phyloP scores from a whole-genome alignment of 176 grass and related monocot genomes.

The Oryza meridionalis region DNA sequence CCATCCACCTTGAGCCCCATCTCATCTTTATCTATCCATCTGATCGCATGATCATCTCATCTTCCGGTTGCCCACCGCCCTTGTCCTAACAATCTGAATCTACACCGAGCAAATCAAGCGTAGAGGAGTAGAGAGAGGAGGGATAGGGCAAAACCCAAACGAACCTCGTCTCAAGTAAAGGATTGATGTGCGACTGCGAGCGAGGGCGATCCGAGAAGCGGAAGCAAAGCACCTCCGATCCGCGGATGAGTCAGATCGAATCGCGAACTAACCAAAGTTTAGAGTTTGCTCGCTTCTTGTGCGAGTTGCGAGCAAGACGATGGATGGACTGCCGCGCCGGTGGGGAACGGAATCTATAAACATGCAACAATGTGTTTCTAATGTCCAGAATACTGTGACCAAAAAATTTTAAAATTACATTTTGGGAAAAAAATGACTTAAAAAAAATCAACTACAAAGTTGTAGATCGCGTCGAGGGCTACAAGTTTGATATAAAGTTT shows the following conservation, averaged over 20 bases:
- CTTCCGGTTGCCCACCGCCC: no score
- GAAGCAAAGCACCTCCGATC: background rate
- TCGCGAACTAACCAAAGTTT: background rate
- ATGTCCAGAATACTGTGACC: no score
- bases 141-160: background rate
- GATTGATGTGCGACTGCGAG: no score
- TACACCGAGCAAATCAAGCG: background rate
- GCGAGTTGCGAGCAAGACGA: no score
- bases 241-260: background rate
- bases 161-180: background rate
- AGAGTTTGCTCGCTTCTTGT: background rate
- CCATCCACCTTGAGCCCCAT: slow-evolving; percentile 65
- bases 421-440: no score
- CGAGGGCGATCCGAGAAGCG: no score
- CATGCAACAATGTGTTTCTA: no score
- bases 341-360: background rate
- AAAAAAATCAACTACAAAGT: no score
- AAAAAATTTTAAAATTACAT: no score
- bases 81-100: background rate
- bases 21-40: background rate
- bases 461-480: no score
- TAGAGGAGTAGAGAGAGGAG: no score
- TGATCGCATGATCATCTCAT: background rate
- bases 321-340: background rate
- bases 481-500: no score